Evolutionary conservation across 495 filamentous ascomycete species (phyloP), one percentile per base, ranked within the genome.

Genomic region (Aspergillus bertholletiae): DNA sequence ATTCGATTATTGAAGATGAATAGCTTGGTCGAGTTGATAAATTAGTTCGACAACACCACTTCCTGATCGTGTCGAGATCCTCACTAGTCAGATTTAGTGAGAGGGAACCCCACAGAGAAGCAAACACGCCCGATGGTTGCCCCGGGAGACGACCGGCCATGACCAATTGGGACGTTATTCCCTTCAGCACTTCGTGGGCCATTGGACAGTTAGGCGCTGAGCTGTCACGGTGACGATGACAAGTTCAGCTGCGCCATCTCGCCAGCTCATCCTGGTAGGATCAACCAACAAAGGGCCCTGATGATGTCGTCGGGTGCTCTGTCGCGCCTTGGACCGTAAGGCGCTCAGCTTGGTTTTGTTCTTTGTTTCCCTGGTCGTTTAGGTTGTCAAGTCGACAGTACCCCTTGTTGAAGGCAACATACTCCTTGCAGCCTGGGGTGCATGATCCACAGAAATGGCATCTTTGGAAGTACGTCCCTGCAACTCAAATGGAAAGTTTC

Each of bases 81-180:
- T 55, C 52, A 45, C 57, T 54, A 60, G 53, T 45, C 15, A 48
- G 32, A 34, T 35, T 59, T 18, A 55, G 39, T 60, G 53, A 45
- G 18, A 35, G 34, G 46, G 46, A 53, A 43, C 49, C 43, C 43
- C 55, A 49, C 53, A 46, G 26, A 30, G 15, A 21, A 54, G 45
- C 46, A 50, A 41, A 51, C 49, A 45, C 41, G 40, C 22, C 27
- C 22, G 51, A 21, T 37, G 44, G 58, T 61, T 61, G 58, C 58
- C 54, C 39, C n/a, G 30, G 51, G 46, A 47, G 26, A 56, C 53
- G 50, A 39, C 35, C 3, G 15, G 12, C n/a, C 37, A 27, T n/a
- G 24, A 27, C 39, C 26, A 22, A 21, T 39, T 39, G 26, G 32
- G 34, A 21, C n/a, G 1, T 15, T 18, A 22, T 18, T 7, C 22